phyloP scores from a whole-genome alignment of 2,329 filamentous ascomycete genomes.

The Daldinia sp. region DNA sequence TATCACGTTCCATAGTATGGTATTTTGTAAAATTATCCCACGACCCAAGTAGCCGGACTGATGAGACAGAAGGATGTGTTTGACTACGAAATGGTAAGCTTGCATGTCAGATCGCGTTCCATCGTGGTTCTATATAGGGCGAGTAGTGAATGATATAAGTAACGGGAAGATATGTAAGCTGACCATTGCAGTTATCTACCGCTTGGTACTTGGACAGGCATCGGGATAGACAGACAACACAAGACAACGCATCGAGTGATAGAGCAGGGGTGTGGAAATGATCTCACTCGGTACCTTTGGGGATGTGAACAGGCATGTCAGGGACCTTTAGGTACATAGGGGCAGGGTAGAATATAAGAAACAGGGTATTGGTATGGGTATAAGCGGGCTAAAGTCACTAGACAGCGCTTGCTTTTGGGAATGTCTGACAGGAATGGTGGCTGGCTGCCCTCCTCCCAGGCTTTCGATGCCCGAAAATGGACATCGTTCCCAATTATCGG shows the following conservation, averaged over 20 bases:
- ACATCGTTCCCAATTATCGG: slow-evolving; percentile 20
- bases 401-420: slow-evolving; percentile 27
- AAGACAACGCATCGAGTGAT: background rate
- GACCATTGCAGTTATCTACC: slow-evolving; percentile 20
- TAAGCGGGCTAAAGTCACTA: slow-evolving; percentile 32
- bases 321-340: too few species aligned
- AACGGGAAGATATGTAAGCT: slow-evolving; percentile 14
- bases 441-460: slow-evolving; percentile 26
- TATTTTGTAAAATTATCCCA: slow-evolving; percentile 91
- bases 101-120: slow-evolving; percentile 28
- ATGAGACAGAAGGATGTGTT: slow-evolving; percentile 67
- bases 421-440: slow-evolving; percentile 34
- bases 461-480: slow-evolving; percentile 26
- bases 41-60: slow-evolving; percentile 84
- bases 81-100: slow-evolving; percentile 55
- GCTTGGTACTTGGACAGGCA: slow-evolving; percentile 35
- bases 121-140: slow-evolving; percentile 19
- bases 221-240: slow-evolving; percentile 14
- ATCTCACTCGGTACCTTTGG: slow-evolving; percentile 39
- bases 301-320: background rate
- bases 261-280: slow-evolving; percentile 29
- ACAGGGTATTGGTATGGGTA: slow-evolving; percentile 30
- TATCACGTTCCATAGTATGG: slow-evolving; percentile 84
- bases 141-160: slow-evolving; percentile 26
- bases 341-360: background rate